Evolutionary conservation across 768 basidiomycete species (phyloP).

Genomic region (Pisolithus orientalis): DNA sequence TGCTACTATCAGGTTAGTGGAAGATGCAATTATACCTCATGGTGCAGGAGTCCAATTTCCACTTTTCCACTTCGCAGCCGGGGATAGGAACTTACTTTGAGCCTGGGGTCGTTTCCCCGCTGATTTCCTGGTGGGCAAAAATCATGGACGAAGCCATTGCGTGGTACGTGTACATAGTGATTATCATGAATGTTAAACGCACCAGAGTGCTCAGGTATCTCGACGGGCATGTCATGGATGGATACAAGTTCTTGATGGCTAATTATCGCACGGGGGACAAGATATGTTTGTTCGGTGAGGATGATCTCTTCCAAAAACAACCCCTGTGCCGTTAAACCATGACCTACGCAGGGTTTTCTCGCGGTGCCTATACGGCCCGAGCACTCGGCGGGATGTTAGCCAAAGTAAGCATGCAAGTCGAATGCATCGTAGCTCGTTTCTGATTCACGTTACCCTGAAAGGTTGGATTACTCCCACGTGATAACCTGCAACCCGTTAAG

Average conservation of each 20-base stretch:
- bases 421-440: background rate
- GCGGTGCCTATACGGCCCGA: constrained; percentile 60
- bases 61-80: constrained; percentile 25
- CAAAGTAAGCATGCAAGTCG: constrained; percentile 39
- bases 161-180: constrained; percentile 39
- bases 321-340: constrained; percentile 9
- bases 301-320: background rate
- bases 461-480: constrained; percentile 66
- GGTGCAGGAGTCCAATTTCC: background rate
- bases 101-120: constrained; percentile 61
- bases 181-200: background rate
- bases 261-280: constrained; percentile 69
- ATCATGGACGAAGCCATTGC: constrained; percentile 65
- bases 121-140: constrained; percentile 53
- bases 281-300: constrained; percentile 64
- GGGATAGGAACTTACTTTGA: constrained; percentile 47
- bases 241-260: constrained; percentile 75
- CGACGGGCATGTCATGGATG: constrained; percentile 64
- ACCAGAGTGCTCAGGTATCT: constrained; percentile 45
- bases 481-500: constrained; percentile 61
- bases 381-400: constrained; percentile 71
- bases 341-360: constrained; percentile 57
- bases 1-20: constrained; percentile 63
- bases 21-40: background rate
- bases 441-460: constrained; percentile 17